Percentiles rank a stretch among this genome's conserved stretches.
Evolutionary conservation across 2,329 filamentous ascomycete genomes (phyloP).

Genomic region (Xylariaceae sp.): DNA sequence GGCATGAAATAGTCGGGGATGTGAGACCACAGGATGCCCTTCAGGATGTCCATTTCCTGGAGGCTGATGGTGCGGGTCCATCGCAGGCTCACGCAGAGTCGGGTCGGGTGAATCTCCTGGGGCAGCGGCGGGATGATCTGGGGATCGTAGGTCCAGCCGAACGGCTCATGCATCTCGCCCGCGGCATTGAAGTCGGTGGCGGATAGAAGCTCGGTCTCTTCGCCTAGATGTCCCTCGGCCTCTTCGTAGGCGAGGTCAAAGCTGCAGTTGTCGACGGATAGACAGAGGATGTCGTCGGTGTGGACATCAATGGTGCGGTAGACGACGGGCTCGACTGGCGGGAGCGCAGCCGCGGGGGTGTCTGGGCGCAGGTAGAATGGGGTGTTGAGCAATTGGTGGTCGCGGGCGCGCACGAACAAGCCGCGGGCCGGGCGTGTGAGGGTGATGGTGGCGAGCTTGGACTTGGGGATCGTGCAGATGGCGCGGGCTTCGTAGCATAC

Average conservation of each 20-base stretch:
- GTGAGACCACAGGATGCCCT: slow-evolving; percentile 17
- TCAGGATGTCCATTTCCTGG: slow-evolving; percentile 9
- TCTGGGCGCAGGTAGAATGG: slow-evolving; percentile 1
- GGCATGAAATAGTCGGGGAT: slow-evolving; percentile 2
- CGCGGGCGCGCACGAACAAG: slow-evolving; percentile 28
- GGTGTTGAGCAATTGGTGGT: slow-evolving; percentile 24
- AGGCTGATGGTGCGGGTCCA: slow-evolving; percentile 11
- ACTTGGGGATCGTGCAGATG: slow-evolving; percentile 21
- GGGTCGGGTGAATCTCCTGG: slow-evolving; percentile 13
- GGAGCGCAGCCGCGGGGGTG: not conserved
- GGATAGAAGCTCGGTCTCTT: no score
- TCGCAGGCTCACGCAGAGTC: slow-evolving; percentile 24
- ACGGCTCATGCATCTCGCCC: not conserved
- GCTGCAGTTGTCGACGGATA: slow-evolving; percentile 33
- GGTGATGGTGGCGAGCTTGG: slow-evolving; percentile 19
- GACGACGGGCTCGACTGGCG: slow-evolving; percentile 19
- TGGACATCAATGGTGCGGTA: slow-evolving; percentile 23
- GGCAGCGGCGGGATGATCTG: slow-evolving; percentile 23
- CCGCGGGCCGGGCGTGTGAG: slow-evolving; percentile 28
- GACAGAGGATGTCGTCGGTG: slow-evolving; percentile 25
- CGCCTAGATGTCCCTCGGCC: not conserved
- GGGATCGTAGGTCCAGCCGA: slow-evolving; percentile 30
- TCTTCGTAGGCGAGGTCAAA: slow-evolving; percentile 31
- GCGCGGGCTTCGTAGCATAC: slow-evolving; percentile 28
- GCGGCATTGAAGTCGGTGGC: not conserved